A percentile compares a stretch with the other conserved stretches of the same genome.
Conservation (phyloP, 179 eudicot species). For the Corrigiola litoralis region DNA sequence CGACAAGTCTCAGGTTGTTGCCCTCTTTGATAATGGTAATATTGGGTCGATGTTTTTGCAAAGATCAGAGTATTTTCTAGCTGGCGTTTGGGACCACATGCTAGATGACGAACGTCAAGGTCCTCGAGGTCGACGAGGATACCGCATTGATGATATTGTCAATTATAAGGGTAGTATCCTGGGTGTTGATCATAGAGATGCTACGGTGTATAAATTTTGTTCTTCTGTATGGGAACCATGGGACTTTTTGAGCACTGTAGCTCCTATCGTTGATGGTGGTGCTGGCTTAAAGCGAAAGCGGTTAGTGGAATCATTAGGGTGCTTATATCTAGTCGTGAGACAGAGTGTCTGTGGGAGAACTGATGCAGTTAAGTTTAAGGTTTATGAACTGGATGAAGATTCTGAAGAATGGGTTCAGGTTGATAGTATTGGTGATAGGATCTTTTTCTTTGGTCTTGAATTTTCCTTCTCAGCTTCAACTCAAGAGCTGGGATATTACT, state of each 20-base stretch:
- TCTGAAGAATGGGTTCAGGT: constrained; percentile 6
- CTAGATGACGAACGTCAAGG: not conserved
- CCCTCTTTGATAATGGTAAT: not conserved
- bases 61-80: no score
- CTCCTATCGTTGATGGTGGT: no score
- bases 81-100: not conserved
- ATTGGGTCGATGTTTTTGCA: constrained; percentile 12
- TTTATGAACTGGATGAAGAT: constrained; percentile 7
- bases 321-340: no score
- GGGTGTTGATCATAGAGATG: constrained; percentile 22
- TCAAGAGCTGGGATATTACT: not conserved
- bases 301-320: no score
- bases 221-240: no score
- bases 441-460: constrained; percentile 4
- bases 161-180: constrained; percentile 16
- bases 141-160: constrained; percentile 21
- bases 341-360: not conserved
- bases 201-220: no score
- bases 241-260: no score
- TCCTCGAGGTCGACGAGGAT: constrained; percentile 14
- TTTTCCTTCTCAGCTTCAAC: constrained; percentile 6
- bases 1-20: not conserved
- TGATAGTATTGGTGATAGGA: not conserved
- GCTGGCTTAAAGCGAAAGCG: no score
- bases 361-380: not conserved